Evolutionary conservation across 768 basidiomycete genomes (phyloP), one percentile per base, ranked within the genome.

Genomic region (Amanita subjunquillea): DNA sequence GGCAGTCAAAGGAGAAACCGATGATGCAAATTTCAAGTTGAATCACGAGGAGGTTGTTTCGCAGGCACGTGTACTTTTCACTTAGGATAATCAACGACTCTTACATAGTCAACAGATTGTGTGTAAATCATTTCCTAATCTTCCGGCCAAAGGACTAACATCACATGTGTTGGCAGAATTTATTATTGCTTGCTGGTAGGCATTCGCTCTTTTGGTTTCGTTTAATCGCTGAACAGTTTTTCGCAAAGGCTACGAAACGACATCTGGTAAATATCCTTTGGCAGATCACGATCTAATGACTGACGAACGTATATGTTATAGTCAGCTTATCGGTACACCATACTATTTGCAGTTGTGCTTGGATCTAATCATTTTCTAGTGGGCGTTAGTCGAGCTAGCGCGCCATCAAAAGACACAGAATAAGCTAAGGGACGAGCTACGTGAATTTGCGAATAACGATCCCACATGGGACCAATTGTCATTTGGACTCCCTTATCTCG

Each of bases 161-260:
- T 2, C 10, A 51, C 10, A 20, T 32, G 27, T 30, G 15, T 3
- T 29, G 32, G 15, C 39, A 70, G 69, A 71, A 70, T 49, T 63
- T 68, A 2, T 56, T 73, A 1, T 49, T 74, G 2, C 44, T 72
- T 32, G 72, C 72, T 27, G 72, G 71, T 68, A 43, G 13, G 62
- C 55, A 4, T 12, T 7, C 0, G 10, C 8, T 43, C 4, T 34
- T 34, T 34, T 4, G 23, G 41, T 42, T 10, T 15, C 27, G 8
- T 34, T 30, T 4, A 12, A 38, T n/a, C 41, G 22, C 48, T n/a
- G 29, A 17, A 49, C 48, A 20, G 55, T 39, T 45, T 39, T 46
- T 36, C 57, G n/a, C 12, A 47, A 57, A 66, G 77, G 77, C 36
- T 80, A 79, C 50, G 78, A 79, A 63, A 79, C 78, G 3, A 80